Base-by-base conservation (phyloP, 306 rosid species). In the Quercus robur region DNA sequence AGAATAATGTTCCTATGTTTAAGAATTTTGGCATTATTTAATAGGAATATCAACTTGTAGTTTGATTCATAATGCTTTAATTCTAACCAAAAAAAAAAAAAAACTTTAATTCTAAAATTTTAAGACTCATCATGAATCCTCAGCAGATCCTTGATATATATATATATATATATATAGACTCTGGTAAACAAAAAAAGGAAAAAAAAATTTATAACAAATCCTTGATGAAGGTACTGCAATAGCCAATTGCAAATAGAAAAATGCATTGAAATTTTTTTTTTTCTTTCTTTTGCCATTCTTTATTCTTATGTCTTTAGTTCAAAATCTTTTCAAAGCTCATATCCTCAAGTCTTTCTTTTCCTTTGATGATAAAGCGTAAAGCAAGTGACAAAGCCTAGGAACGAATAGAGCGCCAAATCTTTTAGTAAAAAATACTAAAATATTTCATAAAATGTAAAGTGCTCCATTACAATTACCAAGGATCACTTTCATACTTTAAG, bases 391-490 rank as follows among this genome's bases (percentile, higher is more conserved):
- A 78, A 70, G 72, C 77, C 20, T 76, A 81, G 72, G 77, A 84
- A 81, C 82, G 81, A 81, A 87, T 35, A 77, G 66, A 75, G 79
- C 46, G 79, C 79, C 78, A 87, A 70, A 77, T 77, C 73, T 76
- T 81, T 83, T 83, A 85, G 86, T 81, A 81, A 76, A 80, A 80
- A 75, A 78, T 70, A 85, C 67, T 83, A 76, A 80, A 80, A 83
- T 78, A 83, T 82, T 84, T 81, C 86, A 85, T 89, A 77, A 63
- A 81, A 80, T 81, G 86, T 78, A 88, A 89, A 93, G 91, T 89
- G 92, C 88, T 86, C 92, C 88, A 86, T 78, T 88, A 80, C 97
- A 91, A 84, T 89, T 93, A 91, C 92, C 92, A 87, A 90, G 97
- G 94, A 87, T 87, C 90, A 83, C 90, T 87, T 68, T 90, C 92